These are phyloP conservation scores for Ehretia macrophylla DNA, from an alignment of 257 asterid species.

Conservation along the genomic window DNA sequence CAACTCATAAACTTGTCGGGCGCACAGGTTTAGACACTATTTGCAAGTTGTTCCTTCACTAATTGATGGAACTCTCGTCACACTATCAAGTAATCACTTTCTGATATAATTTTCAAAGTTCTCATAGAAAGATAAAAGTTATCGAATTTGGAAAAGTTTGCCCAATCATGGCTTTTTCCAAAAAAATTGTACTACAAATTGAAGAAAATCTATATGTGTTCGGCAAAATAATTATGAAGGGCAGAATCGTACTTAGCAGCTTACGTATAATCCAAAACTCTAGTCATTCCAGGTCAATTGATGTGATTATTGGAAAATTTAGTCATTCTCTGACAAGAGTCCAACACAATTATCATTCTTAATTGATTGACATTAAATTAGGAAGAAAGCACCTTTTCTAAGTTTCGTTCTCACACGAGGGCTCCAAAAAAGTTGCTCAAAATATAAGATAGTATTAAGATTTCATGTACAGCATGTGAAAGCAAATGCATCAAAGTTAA, in stretches of 20 bases:
- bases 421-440: constrained; percentile 42
- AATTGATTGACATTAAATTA: constrained; percentile 36
- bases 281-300: constrained; percentile 26
- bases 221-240: constrained; percentile 10
- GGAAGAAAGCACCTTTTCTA: constrained; percentile 21
- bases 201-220: constrained; percentile 26
- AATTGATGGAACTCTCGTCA: no score
- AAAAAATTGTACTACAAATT: no score
- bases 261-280: constrained; percentile 19
- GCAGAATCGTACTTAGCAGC: not conserved
- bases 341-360: constrained; percentile 40
- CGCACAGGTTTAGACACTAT: no score
- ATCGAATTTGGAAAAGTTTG: no score
- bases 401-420: constrained; percentile 44
- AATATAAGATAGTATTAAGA: constrained; percentile 29
- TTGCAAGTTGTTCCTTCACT: no score
- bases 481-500: constrained; percentile 21
- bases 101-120: no score
- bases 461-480: constrained; percentile 27
- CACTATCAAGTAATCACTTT: no score
- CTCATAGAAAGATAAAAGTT: no score
- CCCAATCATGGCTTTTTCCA: no score
- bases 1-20: no score
- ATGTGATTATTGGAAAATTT: constrained; percentile 36
- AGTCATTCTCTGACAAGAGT: constrained; percentile 27